Conservation (phyloP, 2,329 filamentous ascomycete genomes). For the Escovopsis sp. region DNA sequence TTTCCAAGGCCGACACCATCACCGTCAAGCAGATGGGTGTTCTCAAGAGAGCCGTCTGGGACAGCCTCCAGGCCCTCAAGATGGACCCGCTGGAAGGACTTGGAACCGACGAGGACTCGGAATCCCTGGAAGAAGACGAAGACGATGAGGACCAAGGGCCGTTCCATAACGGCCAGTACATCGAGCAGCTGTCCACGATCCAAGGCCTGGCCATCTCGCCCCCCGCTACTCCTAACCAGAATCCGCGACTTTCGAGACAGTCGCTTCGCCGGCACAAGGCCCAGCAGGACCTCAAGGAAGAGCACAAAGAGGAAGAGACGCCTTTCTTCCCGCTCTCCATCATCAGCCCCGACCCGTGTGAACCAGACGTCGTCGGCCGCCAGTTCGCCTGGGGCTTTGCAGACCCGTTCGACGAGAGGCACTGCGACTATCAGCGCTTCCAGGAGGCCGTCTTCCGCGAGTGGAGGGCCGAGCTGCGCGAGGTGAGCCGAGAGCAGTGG, state of each 20-base stretch:
- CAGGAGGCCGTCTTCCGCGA: constrained; percentile 88
- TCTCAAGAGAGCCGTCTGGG: constrained; percentile 82
- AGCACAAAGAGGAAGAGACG: constrained; percentile 34
- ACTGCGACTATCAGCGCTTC: constrained; percentile 86
- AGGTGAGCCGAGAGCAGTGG: constrained; percentile 83
- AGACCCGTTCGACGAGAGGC: constrained; percentile 76
- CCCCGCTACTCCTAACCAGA: constrained; percentile 21
- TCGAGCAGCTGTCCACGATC: constrained; percentile 25
- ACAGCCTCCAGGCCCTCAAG: constrained; percentile 70
- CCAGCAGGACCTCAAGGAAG: constrained; percentile 19
- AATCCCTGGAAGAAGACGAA: constrained; percentile 44
- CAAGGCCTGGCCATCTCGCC: constrained; percentile 18
- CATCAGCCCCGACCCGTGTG: constrained; percentile 85
- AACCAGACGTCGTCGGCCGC: constrained; percentile 64
- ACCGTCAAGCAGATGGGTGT: constrained; percentile 90
- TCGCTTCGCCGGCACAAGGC: constrained; percentile 32
- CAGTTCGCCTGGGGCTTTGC: constrained; percentile 96
- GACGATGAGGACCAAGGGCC: constrained; percentile 12
- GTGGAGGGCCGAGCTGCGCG: constrained; percentile 81
- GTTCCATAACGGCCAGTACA: constrained; percentile 15
- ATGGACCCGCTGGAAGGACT: constrained; percentile 81
- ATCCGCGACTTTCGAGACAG: constrained; percentile 31
- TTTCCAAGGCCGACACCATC: constrained; percentile 92
- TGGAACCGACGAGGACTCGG: constrained; percentile 63
- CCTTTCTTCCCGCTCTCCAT: constrained; percentile 81